Conservation (phyloP, 441 rosid genomes). For the Erodium texanum region DNA sequence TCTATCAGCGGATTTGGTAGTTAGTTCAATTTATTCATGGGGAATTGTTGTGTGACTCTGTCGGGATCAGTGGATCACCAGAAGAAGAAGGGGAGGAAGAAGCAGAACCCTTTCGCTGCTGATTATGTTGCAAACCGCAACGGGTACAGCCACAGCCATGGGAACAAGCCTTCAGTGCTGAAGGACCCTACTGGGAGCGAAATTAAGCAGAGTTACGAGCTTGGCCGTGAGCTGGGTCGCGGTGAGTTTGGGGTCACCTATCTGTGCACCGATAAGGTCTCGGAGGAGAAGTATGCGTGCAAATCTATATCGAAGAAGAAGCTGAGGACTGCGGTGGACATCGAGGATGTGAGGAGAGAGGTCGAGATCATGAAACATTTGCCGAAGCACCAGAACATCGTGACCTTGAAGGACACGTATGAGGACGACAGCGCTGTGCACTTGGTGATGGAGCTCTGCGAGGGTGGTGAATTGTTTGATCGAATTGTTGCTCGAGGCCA, state of each 20-base stretch:
- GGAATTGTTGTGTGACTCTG: slow-evolving; percentile 53
- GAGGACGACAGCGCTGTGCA: slow-evolving; percentile 71
- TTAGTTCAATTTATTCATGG: slow-evolving; percentile 32
- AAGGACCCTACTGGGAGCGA: slow-evolving; percentile 52
- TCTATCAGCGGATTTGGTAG: background rate
- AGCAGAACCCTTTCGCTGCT: slow-evolving; percentile 57
- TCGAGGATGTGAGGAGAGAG: slow-evolving; percentile 71
- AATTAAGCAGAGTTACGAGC: slow-evolving; percentile 40
- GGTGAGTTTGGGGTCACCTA: slow-evolving; percentile 67
- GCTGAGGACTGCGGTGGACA: slow-evolving; percentile 53
- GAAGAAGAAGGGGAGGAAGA: slow-evolving; percentile 43
- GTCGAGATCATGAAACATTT: slow-evolving; percentile 64
- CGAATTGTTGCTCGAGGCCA: slow-evolving; percentile 65
- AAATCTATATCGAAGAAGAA: slow-evolving; percentile 62
- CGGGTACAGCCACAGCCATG: slow-evolving; percentile 22
- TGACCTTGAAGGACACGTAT: slow-evolving; percentile 59
- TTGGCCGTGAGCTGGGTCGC: slow-evolving; percentile 61
- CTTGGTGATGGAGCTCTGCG: slow-evolving; percentile 68
- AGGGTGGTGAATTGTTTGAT: slow-evolving; percentile 68
- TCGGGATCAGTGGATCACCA: slow-evolving; percentile 14
- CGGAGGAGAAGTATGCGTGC: slow-evolving; percentile 43
- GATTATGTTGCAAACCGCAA: slow-evolving; percentile 36
- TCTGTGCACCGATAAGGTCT: slow-evolving; percentile 48
- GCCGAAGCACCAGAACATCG: slow-evolving; percentile 50
- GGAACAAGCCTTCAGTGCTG: slow-evolving; percentile 37